Conservation (phyloP, 2,329 filamentous ascomycete genomes). For the Trichoderma arundinaceum region DNA sequence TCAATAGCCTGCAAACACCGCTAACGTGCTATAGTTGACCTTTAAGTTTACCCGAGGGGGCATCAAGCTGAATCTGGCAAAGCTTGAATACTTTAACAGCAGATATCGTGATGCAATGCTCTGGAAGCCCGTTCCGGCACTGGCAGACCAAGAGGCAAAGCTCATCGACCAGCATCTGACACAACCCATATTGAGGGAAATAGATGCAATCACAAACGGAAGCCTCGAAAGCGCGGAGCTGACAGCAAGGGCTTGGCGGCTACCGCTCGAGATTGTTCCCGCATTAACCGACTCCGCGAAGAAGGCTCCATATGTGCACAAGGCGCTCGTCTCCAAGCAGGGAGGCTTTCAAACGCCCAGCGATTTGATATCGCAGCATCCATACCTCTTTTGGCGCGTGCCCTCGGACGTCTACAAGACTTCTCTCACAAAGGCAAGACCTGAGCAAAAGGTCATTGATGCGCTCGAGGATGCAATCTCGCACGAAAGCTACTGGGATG, state of each 20-base stretch:
- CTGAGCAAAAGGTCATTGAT: conserved; percentile 35
- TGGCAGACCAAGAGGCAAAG: conserved; percentile 35
- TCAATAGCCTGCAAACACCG: not conserved
- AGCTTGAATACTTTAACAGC: conserved; percentile 80
- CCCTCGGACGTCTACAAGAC: conserved; percentile 40
- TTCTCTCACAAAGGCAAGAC: conserved; percentile 36
- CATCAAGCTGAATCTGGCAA: conserved; percentile 79
- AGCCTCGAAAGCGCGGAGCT: not conserved
- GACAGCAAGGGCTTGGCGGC: conserved; percentile 36
- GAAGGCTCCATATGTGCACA: conserved; percentile 36
- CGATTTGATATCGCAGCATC: conserved; percentile 40
- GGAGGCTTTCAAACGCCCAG: conserved; percentile 37
- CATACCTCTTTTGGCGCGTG: conserved; percentile 49
- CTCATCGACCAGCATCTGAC: conserved; percentile 39
- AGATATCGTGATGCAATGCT: conserved; percentile 58
- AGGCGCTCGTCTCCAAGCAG: conserved; percentile 35
- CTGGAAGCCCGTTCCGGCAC: conserved; percentile 35
- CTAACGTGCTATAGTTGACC: conserved; percentile 64
- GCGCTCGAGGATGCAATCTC: conserved; percentile 39
- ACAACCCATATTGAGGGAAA: conserved; percentile 36
- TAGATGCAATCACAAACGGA: conserved; percentile 37
- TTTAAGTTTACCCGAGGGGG: conserved; percentile 92
- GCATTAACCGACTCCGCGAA: conserved; percentile 32
- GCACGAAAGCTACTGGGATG: conserved; percentile 30
- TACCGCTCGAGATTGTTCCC: conserved; percentile 39